Evolutionary conservation across 148 eudicot species (phyloP).

Genomic region (Linanthus parryae): DNA sequence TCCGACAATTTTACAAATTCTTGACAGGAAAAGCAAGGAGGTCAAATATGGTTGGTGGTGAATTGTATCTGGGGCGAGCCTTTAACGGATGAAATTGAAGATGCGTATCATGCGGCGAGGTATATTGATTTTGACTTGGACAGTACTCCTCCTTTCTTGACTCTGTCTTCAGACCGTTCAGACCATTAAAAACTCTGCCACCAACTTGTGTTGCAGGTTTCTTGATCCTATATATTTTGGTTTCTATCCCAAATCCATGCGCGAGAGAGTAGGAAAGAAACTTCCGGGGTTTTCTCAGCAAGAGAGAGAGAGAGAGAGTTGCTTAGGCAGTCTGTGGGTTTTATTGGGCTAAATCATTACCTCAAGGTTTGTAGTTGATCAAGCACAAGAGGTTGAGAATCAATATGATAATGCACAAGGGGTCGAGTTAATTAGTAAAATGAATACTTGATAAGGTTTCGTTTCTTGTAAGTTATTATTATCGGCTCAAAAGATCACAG

Average conservation of each 20-base stretch:
- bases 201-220: slow-evolving; percentile 54
- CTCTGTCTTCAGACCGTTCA: no score
- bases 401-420: no score
- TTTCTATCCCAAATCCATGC: slow-evolving; percentile 56
- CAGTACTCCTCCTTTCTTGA: slow-evolving; percentile 46
- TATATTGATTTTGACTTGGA: slow-evolving; percentile 69
- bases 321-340: slow-evolving; percentile 43
- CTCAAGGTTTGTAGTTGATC: slow-evolving; percentile 41
- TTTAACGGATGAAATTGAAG: slow-evolving; percentile 47
- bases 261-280: no score
- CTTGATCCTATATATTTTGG: slow-evolving; percentile 58
- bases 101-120: slow-evolving; percentile 49
- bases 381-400: no score
- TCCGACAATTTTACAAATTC: no score
- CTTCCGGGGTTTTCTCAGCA: slow-evolving; percentile 49
- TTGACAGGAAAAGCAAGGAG: no score
- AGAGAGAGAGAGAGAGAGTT: slow-evolving; percentile 49
- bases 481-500: no score
- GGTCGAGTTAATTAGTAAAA: slow-evolving; percentile 48
- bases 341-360: slow-evolving; percentile 61
- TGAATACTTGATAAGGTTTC: neutral
- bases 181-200: slow-evolving; percentile 1
- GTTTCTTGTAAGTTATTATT: neutral
- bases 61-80: slow-evolving; percentile 78
- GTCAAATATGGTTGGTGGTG: slow-evolving; percentile 45